Evolutionary conservation across 805 yeast species (phyloP).

Genomic region (Metschnikowia orientalis): DNA sequence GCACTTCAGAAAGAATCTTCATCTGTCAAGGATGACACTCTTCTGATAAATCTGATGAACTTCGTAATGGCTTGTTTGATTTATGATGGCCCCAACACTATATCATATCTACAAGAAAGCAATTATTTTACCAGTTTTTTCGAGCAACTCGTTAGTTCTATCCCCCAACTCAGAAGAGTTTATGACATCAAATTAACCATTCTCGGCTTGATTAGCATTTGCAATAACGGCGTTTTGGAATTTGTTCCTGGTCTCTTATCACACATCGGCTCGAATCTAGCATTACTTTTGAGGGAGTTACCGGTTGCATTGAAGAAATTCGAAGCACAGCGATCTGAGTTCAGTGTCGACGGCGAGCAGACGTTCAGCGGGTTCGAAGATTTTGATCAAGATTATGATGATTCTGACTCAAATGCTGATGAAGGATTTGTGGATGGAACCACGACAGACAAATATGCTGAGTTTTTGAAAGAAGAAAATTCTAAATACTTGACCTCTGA

Average conservation of each 20-base stretch:
- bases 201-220: slow-evolving; percentile 45
- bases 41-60: slow-evolving; percentile 51
- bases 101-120: slow-evolving; percentile 45
- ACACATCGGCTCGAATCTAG: slow-evolving; percentile 46
- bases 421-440: slow-evolving; percentile 23
- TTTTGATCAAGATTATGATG: slow-evolving; percentile 11
- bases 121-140: slow-evolving; percentile 44
- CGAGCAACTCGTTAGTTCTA: slow-evolving; percentile 58
- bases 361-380: slow-evolving; percentile 7
- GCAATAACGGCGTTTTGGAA: slow-evolving; percentile 4
- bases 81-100: slow-evolving; percentile 52
- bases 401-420: slow-evolving; percentile 20
- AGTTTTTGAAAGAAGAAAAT: slow-evolving; percentile 45
- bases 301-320: slow-evolving; percentile 69
- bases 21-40: slow-evolving; percentile 30
- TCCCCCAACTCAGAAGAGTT: slow-evolving; percentile 59
- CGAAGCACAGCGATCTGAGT: slow-evolving; percentile 60
- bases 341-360: slow-evolving; percentile 32
- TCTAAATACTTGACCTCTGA: slow-evolving; percentile 33
- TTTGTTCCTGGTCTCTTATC: slow-evolving; percentile 34
- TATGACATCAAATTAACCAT: slow-evolving; percentile 75
- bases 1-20: slow-evolving; percentile 22
- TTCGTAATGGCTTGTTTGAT: slow-evolving; percentile 61
- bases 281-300: slow-evolving; percentile 50
- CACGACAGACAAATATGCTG: slow-evolving; percentile 41